These are phyloP conservation scores for Psilocybe cubensis DNA, from an alignment of 768 basidiomycete genomes.

Conservation along the genomic window DNA sequence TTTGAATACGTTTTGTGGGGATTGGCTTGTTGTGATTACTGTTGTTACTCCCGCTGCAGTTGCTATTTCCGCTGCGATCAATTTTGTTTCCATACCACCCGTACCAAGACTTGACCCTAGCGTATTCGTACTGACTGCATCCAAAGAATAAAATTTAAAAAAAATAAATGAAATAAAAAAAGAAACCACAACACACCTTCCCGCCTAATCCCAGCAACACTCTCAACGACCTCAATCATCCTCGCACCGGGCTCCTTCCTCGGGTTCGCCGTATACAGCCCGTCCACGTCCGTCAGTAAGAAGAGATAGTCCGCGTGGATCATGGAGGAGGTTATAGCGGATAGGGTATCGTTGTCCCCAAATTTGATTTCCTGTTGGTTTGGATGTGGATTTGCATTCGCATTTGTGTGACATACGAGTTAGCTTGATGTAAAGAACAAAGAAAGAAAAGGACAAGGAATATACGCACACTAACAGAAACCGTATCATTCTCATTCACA, in stretches of 20 bases:
- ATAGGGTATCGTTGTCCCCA: constrained; percentile 97
- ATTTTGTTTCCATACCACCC: constrained; percentile 98
- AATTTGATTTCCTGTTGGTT: constrained; percentile 99
- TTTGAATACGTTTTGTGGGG: constrained; percentile 70
- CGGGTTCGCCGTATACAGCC: constrained; percentile 94
- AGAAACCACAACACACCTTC: constrained; percentile 71
- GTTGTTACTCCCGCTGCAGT: constrained; percentile 95
- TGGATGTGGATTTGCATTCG: too few species aligned
- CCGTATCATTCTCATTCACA: constrained; percentile 98
- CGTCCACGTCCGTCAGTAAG: constrained; percentile 95
- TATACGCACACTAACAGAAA: constrained; percentile 89
- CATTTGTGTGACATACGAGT: background rate
- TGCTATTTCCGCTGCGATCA: constrained; percentile 97
- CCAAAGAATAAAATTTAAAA: background rate
- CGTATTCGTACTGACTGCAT: constrained; percentile 88
- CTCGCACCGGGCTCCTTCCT: constrained; percentile 84
- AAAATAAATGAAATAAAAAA: background rate
- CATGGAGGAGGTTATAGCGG: constrained; percentile 97
- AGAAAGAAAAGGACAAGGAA: background rate
- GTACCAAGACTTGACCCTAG: constrained; percentile 94
- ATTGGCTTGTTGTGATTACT: constrained; percentile 84
- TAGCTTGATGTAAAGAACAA: background rate
- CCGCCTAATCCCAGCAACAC: constrained; percentile 77
- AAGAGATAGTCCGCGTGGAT: constrained; percentile 98
- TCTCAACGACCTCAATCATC: constrained; percentile 81